A percentile compares a stretch with the other conserved stretches of the same genome.
Evolutionary conservation across 2,329 filamentous ascomycete species (phyloP).

Genomic region (Tolypocladium tropicale): DNA sequence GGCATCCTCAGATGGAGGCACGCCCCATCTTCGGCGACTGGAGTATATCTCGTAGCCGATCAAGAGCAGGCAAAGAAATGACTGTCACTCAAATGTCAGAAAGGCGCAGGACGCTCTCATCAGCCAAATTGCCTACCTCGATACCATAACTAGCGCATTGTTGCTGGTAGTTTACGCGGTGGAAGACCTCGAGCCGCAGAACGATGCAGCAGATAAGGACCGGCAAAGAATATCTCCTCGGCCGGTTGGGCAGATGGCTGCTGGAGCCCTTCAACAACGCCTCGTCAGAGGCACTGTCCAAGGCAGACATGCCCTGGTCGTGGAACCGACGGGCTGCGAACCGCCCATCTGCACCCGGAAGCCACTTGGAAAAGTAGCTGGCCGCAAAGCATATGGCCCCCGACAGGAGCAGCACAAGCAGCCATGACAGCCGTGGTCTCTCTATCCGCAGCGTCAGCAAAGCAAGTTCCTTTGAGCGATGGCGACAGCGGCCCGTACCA

Average conservation of each 20-base stretch:
- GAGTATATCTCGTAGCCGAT: conserved; percentile 34
- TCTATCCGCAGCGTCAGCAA: conserved; percentile 22
- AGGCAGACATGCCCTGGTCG: conserved; percentile 9
- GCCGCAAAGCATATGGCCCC: conserved; percentile 28
- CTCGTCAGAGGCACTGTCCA: conserved; percentile 9
- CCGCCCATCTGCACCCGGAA: conserved; percentile 35
- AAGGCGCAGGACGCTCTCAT: neutral
- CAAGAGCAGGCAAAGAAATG: conserved; percentile 35
- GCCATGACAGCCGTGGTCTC: conserved; percentile 36
- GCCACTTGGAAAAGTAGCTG: conserved; percentile 33
- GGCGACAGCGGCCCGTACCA: conserved; percentile 20
- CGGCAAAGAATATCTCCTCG: conserved; percentile 34
- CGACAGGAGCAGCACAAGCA: conserved; percentile 35
- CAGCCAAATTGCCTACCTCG: conserved; percentile 24
- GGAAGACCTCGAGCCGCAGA: conserved; percentile 36
- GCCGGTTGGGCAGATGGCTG: conserved; percentile 30
- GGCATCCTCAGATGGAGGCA: conserved; percentile 19
- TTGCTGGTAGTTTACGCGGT: conserved; percentile 33
- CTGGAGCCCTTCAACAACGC: conserved; percentile 24
- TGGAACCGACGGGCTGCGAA: conserved; percentile 22
- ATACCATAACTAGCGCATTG: conserved; percentile 41
- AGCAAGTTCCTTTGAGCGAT: neutral
- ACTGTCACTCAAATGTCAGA: conserved; percentile 17
- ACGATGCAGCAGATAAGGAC: conserved; percentile 33
- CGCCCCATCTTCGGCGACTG: conserved; percentile 18